Evolutionary conservation across 352 stramenopile genomes (phyloP).

Genomic region (Saprolegnia diclina): DNA sequence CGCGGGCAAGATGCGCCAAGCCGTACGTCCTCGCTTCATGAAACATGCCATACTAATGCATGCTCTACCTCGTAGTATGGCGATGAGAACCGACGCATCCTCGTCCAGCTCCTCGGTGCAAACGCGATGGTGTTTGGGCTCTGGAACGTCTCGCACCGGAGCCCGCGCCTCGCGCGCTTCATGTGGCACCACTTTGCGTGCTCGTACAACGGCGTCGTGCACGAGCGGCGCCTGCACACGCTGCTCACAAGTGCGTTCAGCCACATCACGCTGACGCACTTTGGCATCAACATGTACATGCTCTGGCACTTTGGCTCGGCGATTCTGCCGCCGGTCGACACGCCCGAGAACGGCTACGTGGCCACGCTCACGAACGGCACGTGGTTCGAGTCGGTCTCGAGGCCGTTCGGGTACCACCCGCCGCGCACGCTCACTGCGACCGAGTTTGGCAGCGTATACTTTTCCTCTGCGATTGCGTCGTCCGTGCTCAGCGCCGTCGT

Average conservation of each 20-base stretch:
- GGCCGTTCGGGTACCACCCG: not conserved
- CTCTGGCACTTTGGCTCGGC: constrained; percentile 77
- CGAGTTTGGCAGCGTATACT: constrained; percentile 47
- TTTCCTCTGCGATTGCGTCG: constrained; percentile 60
- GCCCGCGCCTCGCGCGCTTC: constrained; percentile 46
- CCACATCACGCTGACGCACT: constrained; percentile 75
- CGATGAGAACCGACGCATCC: constrained; percentile 56
- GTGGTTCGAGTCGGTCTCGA: constrained; percentile 33
- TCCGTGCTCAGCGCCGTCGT: constrained; percentile 61
- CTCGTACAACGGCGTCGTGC: constrained; percentile 66
- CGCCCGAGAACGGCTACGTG: constrained; percentile 13
- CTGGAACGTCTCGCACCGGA: constrained; percentile 57
- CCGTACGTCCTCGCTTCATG: not conserved
- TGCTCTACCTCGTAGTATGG: constrained; percentile 32
- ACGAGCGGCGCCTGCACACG: constrained; percentile 62
- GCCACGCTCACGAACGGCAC: constrained; percentile 30
- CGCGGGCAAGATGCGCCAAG: not conserved
- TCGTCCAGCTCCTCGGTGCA: constrained; percentile 53
- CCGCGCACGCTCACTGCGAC: not conserved
- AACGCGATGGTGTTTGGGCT: constrained; percentile 70
- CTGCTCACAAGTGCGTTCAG: constrained; percentile 76
- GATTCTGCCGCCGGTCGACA: constrained; percentile 40
- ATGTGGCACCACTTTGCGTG: constrained; percentile 83
- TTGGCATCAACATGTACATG: constrained; percentile 87
- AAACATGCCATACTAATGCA: not conserved